Percentiles rank a stretch among this genome's conserved stretches.
Evolutionary conservation across 2,329 filamentous ascomycete genomes (phyloP).

Genomic region (Epicoccum sorghinum): DNA sequence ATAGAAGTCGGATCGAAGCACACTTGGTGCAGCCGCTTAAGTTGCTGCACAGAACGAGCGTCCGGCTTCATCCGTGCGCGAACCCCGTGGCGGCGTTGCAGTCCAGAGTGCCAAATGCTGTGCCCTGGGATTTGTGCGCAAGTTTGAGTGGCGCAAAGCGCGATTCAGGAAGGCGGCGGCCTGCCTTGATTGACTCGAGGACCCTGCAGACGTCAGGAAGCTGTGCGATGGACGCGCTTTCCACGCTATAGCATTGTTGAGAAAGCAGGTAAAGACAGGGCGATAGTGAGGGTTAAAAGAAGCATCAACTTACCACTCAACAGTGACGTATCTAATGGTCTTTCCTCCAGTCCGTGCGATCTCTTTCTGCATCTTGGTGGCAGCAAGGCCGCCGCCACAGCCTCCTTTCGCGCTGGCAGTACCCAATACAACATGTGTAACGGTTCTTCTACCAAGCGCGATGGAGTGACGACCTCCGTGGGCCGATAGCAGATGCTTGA

Average conservation of each 20-base stretch:
- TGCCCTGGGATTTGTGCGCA: slow-evolving; percentile 34
- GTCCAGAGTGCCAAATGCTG: slow-evolving; percentile 27
- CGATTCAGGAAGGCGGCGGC: slow-evolving; percentile 75
- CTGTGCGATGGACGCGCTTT: background rate
- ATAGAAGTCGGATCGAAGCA: slow-evolving; percentile 1
- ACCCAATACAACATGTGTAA: slow-evolving; percentile 87
- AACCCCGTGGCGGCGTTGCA: slow-evolving; percentile 4
- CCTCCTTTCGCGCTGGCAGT: slow-evolving; percentile 49
- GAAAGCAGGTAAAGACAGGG: too few species aligned
- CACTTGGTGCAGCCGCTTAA: background rate
- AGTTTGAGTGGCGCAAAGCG: slow-evolving; percentile 61
- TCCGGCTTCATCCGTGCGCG: slow-evolving; percentile 17
- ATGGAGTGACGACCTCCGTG: slow-evolving; percentile 77
- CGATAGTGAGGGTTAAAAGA: background rate
- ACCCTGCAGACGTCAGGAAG: slow-evolving; percentile 61
- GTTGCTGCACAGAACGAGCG: background rate
- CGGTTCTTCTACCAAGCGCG: slow-evolving; percentile 71
- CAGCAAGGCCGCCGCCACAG: slow-evolving; percentile 76
- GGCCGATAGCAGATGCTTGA: slow-evolving; percentile 76
- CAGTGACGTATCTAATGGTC: slow-evolving; percentile 77
- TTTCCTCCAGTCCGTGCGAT: slow-evolving; percentile 70
- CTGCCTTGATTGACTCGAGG: slow-evolving; percentile 79
- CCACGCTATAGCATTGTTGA: too few species aligned
- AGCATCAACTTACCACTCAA: slow-evolving; percentile 68
- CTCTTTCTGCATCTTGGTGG: slow-evolving; percentile 81